These are phyloP conservation scores for Gloeopeniophorella convolvens DNA, from an alignment of 768 basidiomycete species.

Conservation along the genomic window DNA sequence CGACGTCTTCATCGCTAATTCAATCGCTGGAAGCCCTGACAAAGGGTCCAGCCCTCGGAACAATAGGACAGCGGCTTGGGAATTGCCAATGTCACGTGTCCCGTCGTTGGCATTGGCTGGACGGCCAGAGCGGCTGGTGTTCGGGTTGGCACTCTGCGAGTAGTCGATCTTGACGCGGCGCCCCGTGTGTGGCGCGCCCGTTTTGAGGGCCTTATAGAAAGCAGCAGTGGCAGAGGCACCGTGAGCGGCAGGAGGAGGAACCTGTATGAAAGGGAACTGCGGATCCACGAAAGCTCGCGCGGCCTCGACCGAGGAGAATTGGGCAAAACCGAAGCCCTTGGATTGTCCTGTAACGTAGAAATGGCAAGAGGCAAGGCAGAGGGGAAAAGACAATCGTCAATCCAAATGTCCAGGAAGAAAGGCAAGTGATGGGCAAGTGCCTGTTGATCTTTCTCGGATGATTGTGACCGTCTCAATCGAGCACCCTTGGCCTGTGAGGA, in stretches of 20 bases:
- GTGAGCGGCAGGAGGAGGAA: slow-evolving; percentile 87
- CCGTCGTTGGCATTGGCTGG: slow-evolving; percentile 80
- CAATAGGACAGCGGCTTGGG: slow-evolving; percentile 75
- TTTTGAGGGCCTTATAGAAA: slow-evolving; percentile 71
- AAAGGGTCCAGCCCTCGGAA: slow-evolving; percentile 87
- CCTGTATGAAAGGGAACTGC: slow-evolving; percentile 83
- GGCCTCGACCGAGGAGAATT: slow-evolving; percentile 80
- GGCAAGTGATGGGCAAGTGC: slow-evolving; percentile 84
- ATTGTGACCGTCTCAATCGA: slow-evolving; percentile 86
- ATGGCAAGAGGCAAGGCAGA: slow-evolving; percentile 7
- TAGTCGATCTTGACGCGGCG: slow-evolving; percentile 94
- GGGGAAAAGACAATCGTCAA: slow-evolving; percentile 59
- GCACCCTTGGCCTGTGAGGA: slow-evolving; percentile 65
- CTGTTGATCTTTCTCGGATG: slow-evolving; percentile 94
- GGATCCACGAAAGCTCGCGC: slow-evolving; percentile 90
- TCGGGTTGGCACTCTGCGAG: slow-evolving; percentile 75
- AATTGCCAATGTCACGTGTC: slow-evolving; percentile 89
- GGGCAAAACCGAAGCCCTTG: slow-evolving; percentile 96
- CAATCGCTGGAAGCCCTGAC: slow-evolving; percentile 82
- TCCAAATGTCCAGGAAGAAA: slow-evolving; percentile 48
- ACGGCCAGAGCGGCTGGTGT: slow-evolving; percentile 51
- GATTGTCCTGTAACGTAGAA: slow-evolving; percentile 56
- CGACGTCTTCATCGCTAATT: slow-evolving; percentile 75
- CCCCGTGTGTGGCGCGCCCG: slow-evolving; percentile 65
- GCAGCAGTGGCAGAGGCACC: slow-evolving; percentile 68